These are phyloP conservation scores for Psilocybe mexicana DNA, from an alignment of 1,284 basidiomycete genomes.

Conservation along the genomic window DNA sequence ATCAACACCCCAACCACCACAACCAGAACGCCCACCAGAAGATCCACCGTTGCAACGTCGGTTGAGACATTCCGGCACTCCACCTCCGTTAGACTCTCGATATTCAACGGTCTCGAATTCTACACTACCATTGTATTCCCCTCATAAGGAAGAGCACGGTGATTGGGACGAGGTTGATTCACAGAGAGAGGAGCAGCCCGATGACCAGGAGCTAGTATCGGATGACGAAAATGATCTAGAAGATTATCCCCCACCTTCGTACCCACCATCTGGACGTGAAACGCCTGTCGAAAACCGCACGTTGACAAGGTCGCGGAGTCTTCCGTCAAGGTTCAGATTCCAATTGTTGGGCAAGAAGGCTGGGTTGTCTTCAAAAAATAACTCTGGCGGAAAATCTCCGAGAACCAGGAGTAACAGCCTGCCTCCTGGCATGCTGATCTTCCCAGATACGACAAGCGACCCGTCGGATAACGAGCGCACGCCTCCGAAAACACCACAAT, in stretches of 20 bases:
- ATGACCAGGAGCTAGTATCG: constrained; percentile 64
- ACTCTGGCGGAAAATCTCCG: constrained; percentile 56
- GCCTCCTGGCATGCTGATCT: background rate
- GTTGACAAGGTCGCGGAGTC: constrained; percentile 63
- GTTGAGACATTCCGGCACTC: constrained; percentile 46
- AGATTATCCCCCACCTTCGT: constrained; percentile 57
- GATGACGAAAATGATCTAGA: constrained; percentile 79
- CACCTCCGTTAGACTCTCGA: constrained; percentile 24
- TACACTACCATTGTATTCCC: constrained; percentile 29
- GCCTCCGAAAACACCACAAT: background rate
- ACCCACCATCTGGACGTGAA: constrained; percentile 60
- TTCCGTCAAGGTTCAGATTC: constrained; percentile 72
- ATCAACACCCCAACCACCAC: constrained; percentile 58
- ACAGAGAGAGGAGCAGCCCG: constrained; percentile 27
- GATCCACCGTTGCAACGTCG: constrained; percentile 25
- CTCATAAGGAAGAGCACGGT: constrained; percentile 21
- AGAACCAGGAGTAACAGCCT: background rate
- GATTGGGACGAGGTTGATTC: constrained; percentile 40
- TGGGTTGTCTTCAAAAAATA: constrained; percentile 60
- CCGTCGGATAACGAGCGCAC: background rate
- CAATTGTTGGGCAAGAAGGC: constrained; percentile 36
- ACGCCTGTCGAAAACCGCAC: constrained; percentile 56
- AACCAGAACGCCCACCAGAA: constrained; percentile 40
- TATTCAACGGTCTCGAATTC: constrained; percentile 24
- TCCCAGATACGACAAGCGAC: background rate